Base-by-base conservation (phyloP, 1,284 basidiomycete species). In the Malassezia sympodialis region DNA sequence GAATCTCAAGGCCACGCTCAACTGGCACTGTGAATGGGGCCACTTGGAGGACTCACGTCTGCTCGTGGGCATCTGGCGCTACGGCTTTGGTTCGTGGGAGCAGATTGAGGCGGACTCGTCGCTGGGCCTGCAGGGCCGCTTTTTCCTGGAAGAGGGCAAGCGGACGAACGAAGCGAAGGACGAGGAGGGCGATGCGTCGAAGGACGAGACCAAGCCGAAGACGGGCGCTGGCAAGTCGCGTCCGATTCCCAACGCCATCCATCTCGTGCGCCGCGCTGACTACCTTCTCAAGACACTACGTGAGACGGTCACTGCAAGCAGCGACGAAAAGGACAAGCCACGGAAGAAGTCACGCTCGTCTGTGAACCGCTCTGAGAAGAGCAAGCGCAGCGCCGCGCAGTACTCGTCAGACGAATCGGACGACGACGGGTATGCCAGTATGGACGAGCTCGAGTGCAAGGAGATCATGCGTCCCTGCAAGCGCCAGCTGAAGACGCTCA, bases 81-180 rank as follows among this genome's bases (percentile, higher is more conserved):
- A 98, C 67, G 94, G 94, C 23, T 94, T 98, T 73, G 91, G 91
- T 17, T 88, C 87, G 64, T 99, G 94, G 94, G 94, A 98, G 73
- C 80, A 82, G 41, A 96, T 98, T 79, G 83, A 86, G 68, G 87
- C 88, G 72, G 94, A 99, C 75, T 76, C 83, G 2, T 82, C 83
- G 52, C 83, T 99, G 3, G 83, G 84, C 3, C 81, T 99, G 17
- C 81, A 84, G 3, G 89, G 86, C 75, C 94, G 93, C 75, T 93
- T 98, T 78, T 98, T 96, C 82, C 80, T 98, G 41, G 94, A 96
- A 72, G 91, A 96, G 73, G 87, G 85, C 68, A 71, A 69, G 60
- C 51, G 45, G 12, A 35, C 17, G 15, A 46, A 26, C 14, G 53
- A 58, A 24, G 14, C 47, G 83, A 88, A 78, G 83, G 53, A 59